Conservation (phyloP, 2,329 filamentous ascomycete species). For the Verticillium dahliae region DNA sequence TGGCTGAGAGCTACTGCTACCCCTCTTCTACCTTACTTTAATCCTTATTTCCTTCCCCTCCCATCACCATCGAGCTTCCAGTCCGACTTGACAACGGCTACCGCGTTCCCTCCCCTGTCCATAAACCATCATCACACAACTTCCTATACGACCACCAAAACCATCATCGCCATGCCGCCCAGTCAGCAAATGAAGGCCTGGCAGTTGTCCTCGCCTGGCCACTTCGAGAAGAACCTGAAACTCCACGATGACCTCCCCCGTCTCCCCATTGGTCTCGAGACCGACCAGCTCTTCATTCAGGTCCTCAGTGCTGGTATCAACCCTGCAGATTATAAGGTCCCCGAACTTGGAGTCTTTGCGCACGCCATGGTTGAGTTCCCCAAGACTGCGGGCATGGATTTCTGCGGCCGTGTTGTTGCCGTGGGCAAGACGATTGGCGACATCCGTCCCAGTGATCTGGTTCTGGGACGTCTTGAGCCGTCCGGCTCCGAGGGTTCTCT, state of each 20-base stretch:
- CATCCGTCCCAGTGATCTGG: conserved; percentile 30
- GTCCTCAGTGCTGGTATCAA: conserved; percentile 38
- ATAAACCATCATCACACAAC: neutral
- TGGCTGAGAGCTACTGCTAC: neutral
- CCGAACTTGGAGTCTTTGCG: conserved; percentile 31
- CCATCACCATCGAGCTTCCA: neutral
- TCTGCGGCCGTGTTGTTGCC: conserved; percentile 39
- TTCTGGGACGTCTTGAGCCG: conserved; percentile 31
- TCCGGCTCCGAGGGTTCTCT: conserved; percentile 30
- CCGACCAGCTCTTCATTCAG: conserved; percentile 31
- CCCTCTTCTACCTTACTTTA: neutral
- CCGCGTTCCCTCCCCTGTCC: neutral
- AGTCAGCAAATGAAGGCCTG: conserved; percentile 11
- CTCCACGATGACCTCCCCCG: conserved; percentile 17
- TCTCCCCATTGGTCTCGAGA: conserved; percentile 16
- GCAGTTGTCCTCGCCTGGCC: conserved; percentile 14
- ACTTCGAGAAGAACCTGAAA: conserved; percentile 24
- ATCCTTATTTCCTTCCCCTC: conserved; percentile 4
- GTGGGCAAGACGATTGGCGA: conserved; percentile 14
- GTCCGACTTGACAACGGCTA: neutral
- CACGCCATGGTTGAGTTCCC: conserved; percentile 28
- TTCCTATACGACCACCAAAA: too few relatives aligned
- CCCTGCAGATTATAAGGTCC: conserved; percentile 42
- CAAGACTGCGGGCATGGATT: conserved; percentile 41
- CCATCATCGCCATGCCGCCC: neutral